These are phyloP conservation scores for Elongisporangium anandrum DNA, from an alignment of 352 stramenopile genomes.

Conservation along the genomic window DNA sequence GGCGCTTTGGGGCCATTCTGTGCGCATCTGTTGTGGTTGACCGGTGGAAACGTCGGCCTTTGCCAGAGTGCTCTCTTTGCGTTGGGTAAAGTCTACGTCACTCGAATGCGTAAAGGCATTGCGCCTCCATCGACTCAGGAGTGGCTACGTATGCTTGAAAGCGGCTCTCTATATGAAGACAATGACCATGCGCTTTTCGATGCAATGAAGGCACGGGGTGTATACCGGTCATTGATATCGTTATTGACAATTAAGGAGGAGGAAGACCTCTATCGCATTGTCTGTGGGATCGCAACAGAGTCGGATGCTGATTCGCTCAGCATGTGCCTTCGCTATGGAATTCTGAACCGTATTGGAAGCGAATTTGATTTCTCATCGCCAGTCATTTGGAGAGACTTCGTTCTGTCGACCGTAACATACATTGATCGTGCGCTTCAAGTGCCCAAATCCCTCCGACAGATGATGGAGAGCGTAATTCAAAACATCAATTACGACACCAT, in stretches of 20 bases:
- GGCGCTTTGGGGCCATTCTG: too few species aligned
- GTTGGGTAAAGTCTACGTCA: too few species aligned
- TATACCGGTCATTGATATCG: too few species aligned
- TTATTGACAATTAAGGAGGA: too few species aligned
- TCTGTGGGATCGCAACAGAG: not conserved
- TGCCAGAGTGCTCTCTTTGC: too few species aligned
- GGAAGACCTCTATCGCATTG: too few species aligned
- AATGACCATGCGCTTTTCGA: not conserved
- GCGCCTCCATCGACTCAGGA: not conserved
- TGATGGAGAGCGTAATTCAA: not conserved
- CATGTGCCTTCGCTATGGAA: not conserved
- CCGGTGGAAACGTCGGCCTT: too few species aligned
- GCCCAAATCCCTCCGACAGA: not conserved
- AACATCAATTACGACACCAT: not conserved
- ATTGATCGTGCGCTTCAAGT: not conserved
- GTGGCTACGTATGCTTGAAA: not conserved
- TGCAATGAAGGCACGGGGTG: too few species aligned
- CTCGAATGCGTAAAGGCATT: too few species aligned
- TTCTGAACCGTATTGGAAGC: not conserved
- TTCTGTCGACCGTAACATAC: not conserved
- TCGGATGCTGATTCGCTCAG: not conserved
- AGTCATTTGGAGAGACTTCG: not conserved
- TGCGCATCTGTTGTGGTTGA: too few species aligned
- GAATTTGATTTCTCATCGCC: not conserved
- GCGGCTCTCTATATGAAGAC: not conserved